These are phyloP conservation scores for Leccinellum rugosiceps DNA, from an alignment of 768 basidiomycete species.

Conservation along the genomic window DNA sequence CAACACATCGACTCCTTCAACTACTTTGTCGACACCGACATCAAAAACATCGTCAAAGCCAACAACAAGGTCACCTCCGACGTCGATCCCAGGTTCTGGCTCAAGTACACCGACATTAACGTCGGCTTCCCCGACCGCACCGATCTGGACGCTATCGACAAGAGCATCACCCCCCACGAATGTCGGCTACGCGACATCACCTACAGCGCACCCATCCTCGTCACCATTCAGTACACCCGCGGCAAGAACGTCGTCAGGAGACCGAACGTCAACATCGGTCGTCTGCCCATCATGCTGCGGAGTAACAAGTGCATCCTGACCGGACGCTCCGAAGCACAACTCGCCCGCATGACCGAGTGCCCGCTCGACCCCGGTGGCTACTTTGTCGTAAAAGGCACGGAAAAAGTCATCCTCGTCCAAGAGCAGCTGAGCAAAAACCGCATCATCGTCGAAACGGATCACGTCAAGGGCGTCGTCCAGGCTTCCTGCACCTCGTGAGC, in stretches of 20 bases:
- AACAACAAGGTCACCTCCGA: constrained; percentile 95
- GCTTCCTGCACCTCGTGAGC: constrained; percentile 95
- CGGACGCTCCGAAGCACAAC: constrained; percentile 68
- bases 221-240: constrained; percentile 92
- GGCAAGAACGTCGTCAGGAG: constrained; percentile 86
- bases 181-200: constrained; percentile 94
- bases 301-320: constrained; percentile 93
- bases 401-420: constrained; percentile 98
- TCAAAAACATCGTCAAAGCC: constrained; percentile 93
- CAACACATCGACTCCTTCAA: constrained; percentile 99
- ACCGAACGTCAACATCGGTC: constrained; percentile 81
- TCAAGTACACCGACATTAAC: constrained; percentile 94
- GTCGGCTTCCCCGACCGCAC: constrained; percentile 91
- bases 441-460: constrained; percentile 96
- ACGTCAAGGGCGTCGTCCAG: constrained; percentile 84
- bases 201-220: constrained; percentile 89
- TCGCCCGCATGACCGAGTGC: constrained; percentile 96
- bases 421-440: constrained; percentile 99
- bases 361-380: constrained; percentile 99
- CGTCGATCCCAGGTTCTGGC: constrained; percentile 94
- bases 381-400: constrained; percentile 98
- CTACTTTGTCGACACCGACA: constrained; percentile 96
- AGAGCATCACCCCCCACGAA: constrained; percentile 91
- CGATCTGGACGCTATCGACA: constrained; percentile 75
- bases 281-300: constrained; percentile 93